These are phyloP conservation scores for Cephaloascus fragrans DNA, from an alignment of 805 yeast species.

Conservation along the genomic window DNA sequence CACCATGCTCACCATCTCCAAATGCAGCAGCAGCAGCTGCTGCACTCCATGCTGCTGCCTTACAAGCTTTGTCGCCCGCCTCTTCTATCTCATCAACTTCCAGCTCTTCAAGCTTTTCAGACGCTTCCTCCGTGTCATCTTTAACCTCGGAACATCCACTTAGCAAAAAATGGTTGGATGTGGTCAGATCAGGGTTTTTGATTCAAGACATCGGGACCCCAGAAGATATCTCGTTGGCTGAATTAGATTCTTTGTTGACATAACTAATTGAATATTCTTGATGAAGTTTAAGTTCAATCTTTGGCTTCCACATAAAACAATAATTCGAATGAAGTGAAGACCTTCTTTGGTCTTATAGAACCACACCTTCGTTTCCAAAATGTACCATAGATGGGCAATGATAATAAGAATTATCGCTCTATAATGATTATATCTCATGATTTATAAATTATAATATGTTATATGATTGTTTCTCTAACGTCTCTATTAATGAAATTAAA, in stretches of 20 bases:
- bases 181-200: constrained; percentile 67
- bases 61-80: constrained; percentile 34
- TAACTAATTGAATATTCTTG: background rate
- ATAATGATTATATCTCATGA: too few species aligned
- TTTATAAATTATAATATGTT: too few species aligned
- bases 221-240: constrained; percentile 68
- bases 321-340: background rate
- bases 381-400: background rate
- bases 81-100: constrained; percentile 11
- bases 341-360: background rate
- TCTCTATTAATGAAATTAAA: background rate
- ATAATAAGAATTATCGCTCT: background rate
- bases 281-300: background rate
- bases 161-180: constrained; percentile 60
- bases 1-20: constrained; percentile 46
- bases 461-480: background rate
- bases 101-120: constrained; percentile 19
- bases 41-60: constrained; percentile 60
- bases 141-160: constrained; percentile 10
- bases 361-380: background rate
- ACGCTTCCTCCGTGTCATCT: constrained; percentile 15
- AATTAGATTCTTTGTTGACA: constrained; percentile 42
- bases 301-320: background rate
- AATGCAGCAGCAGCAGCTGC: constrained; percentile 69
- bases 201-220: constrained; percentile 73